Evolutionary conservation across 805 yeast species (phyloP), one percentile per base, ranked within the genome.

Genomic region (Sugiyamaella americana): DNA sequence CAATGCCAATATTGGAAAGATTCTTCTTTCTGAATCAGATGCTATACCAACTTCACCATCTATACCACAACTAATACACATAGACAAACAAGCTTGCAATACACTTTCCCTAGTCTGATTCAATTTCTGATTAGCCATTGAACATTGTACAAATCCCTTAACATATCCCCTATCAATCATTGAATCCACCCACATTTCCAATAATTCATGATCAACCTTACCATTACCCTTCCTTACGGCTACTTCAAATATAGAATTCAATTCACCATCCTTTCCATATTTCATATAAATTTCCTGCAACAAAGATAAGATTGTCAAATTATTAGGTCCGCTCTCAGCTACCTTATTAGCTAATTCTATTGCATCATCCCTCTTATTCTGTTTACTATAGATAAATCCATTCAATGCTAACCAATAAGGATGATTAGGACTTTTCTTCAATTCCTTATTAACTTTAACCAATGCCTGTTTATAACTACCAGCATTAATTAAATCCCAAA

Each of bases 1-100:
- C 48, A 71, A 57, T 0, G 87, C 89, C 29, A 87, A 65, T 48
- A 72, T 67, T 1, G 86, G 81, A 50, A 77, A 77, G 34, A 87
- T 63, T 34, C 61, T 66, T 42, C 58, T 57, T 53, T 80, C 84
- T 47, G 75, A 68, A 0, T 66, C 69, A 3, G 70, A 55, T 10
- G 72, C 61, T 30, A 63, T 66, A 1, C 58, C 46, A 2, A 56
- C 51, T 1, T 57, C 50, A 42, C 71, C 71, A 38, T 77, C 54
- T 8, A 26, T 26, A 26, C 32, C 32, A 13, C 32, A 26, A 13
- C 32, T 26, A 19, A 58, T 35, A 54, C 64, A 73, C 65, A 66
- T 76, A 62, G 16, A 76, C 61, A 51, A 80, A 67, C n/a, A 81
- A 5, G 54, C 54, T 41, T 51, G 51, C 40, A 52, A 52, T 5